Evolutionary conservation across 805 yeast genomes (phyloP), one percentile per base, ranked within the genome.

Genomic region (Teunomyces pallodes): DNA sequence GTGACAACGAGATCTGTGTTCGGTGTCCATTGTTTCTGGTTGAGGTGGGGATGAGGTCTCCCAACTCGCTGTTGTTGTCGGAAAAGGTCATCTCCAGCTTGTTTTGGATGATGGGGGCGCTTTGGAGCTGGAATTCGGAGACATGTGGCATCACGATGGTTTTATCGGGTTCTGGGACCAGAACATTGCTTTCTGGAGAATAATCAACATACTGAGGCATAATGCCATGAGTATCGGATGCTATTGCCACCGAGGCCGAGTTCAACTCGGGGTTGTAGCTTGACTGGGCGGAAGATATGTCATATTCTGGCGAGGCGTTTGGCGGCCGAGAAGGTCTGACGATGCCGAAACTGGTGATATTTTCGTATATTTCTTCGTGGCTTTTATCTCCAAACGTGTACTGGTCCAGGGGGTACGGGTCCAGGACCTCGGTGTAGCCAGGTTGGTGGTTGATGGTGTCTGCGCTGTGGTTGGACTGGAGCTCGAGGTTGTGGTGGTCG

Each of bases 81-180:
- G 41, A 38, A n/a, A 5, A 38, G 12, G 41, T 4, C 29, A 38
- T 38, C 5, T 38, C 41, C n/a, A 35, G 38, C 31, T 53, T 52
- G 35, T 51, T 58, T 10, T 46, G 50, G 24, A 52, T 41, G 5
- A 36, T 17, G 7, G 57, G 53, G 5, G 58, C 57, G 32, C 47
- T 57, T 35, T 46, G 59, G 47, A 51, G 39, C 47, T 47, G 57
- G 46, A 47, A 59, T 20, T 38, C 31, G 44, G 44, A 31, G 29
- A 28, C 44, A 14, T 36, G 17, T 4, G 28, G 44, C 28, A 30
- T 28, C 28, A n/a, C 14, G 30, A 42, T 31, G 28, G 17, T 28
- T 16, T 30, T 20, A 2, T 29, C 36, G 16, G 9, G 10, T 4
- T 30, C 36, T n/a, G 35, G 36, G 14, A 3, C 35, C 4, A 12